Evolutionary conservation across 2,329 filamentous ascomycete species (phyloP), one percentile per base, ranked within the genome.

Genomic region (Aspergillus sp.): DNA sequence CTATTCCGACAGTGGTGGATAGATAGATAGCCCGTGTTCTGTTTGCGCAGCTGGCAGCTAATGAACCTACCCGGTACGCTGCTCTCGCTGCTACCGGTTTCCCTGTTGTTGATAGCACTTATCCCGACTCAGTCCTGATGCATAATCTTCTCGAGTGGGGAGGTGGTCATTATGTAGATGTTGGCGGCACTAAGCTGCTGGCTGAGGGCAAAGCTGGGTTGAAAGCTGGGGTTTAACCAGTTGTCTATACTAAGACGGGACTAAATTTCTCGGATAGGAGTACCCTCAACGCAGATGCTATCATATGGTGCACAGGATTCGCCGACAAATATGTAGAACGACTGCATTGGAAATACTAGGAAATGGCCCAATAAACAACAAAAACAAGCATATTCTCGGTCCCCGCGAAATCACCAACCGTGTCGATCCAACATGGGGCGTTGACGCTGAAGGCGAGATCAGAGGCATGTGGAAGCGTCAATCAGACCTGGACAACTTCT

Each of bases 281-380:
- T 33, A 45, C 10, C 1, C 36, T 64, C 9, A 63, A 67, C 1
- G 59, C 59, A 0, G 68, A 71, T 47, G 67, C 63, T 1, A 53
- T 72, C 2, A 45, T 71, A 4, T 71, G 68, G 67, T 71, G 67
- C 46, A 72, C 68, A 0, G 68, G 68, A 5, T 72, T 65, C 45
- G 50, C 52, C 5, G 63, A 70, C 45, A 50, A 46, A 28, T 54
- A 73, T 38, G 56, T 54, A 9, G 60, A 3, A 40, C 49, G 4
- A 56, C 49, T 1, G 60, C 59, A 0, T 49, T 52, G 1, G 59
- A 58, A 13, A 52, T 66, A 1, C 44, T 70, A 2, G 62, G 62
- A 3, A 49, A 43, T 5, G 48, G n/a, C 19, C 5, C 33, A 10
- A 50, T 33, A 8, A 7, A 27, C 5, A 37, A 27, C 4, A 33